Evolutionary conservation across 1,284 basidiomycete genomes (phyloP), one percentile per base, ranked within the genome.

Genomic region (Blastosporella zonata): DNA sequence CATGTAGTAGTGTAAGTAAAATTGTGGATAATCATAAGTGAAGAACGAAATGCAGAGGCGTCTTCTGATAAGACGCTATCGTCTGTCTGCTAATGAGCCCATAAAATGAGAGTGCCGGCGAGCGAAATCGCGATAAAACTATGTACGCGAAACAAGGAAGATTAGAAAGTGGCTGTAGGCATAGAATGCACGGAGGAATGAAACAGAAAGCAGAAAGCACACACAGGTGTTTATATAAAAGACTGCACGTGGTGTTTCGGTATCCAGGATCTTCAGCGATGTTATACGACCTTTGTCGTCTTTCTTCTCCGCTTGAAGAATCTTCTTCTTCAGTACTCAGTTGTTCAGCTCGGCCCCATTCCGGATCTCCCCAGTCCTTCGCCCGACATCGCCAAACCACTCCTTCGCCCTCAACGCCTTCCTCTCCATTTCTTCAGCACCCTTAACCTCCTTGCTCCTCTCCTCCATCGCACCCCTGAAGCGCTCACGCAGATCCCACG

Each of bases 401-500:
- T 78, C 78, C 43, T 87, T 72, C n/a, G 94, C 93, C 55, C 71
- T 81, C 56, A 67, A 62, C 5, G 91, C 85, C 64, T 77, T 79
- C 66, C 68, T 78, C 69, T 88, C 86, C 45, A 76, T 73, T 57
- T 84, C 84, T 70, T 97, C 93, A 43, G 84, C 86, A 44, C 74
- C 74, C 61, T 77, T 78, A n/a, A 94, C 88, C 61, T 93, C 89
- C 64, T 78, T 81, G 42, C 73, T 79, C 49, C 80, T 75, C 62
- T 86, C 85, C 57, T 93, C 92, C 71, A 95, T 81, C 6, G 91
- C 90, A 1, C 70, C 73, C 43, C 83, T 77, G 77, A 96, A 97
- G 38, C 87, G 79, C 67, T 93, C 90, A 56, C 81, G 80, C 52
- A 97, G 68, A 67, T 98, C 95, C 90, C 91, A 97, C 15, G 87